Base-by-base conservation (phyloP, 306 rosid species). In the Begonia peltatifolia region DNA sequence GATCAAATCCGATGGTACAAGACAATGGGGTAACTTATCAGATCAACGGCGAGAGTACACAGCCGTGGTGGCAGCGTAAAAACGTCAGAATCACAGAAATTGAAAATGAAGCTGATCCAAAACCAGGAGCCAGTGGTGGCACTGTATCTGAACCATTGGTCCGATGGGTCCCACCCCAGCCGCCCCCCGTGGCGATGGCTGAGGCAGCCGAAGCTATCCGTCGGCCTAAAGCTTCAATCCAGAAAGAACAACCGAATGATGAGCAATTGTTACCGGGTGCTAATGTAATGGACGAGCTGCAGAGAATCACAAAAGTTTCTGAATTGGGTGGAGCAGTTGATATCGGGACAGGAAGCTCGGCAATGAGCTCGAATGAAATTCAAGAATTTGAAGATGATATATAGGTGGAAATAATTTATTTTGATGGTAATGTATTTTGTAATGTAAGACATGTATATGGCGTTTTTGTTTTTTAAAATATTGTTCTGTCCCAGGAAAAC, bases 101-200 rank as follows among this genome's bases (percentile, higher is more conserved):
- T 60, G 87, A 76, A 47, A 65, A 63, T 46, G 87, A 69, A 64
- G 59, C 55, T 61, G 87, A 68, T 42, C 52, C 54, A 54, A 83
- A 68, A 60, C 73, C 53, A 42, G 72, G 67, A 46, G 56, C 78
- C 25, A 50, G 57, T 52, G 62, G 62, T 41, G 58, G 64, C 61
- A 54, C 79, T 50, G 5, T n/a, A 41, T 43, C 48, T 64, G 82
- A 75, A 50, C 79, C 84, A 2, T 43, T 66, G 50, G 69, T 61
- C 54, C 93, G 86, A 9, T 88, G 97, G 97, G 95, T 79, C 63
- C 96, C 94, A 57, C 96, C 96, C 54, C 90, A 69, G 76, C 88
- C 88, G 41, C 94, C 96, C 36, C 87, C 94, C 0, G 71, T 87
- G 46, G 84, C 68, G 14, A 83, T 87, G 88, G 51, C 93, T 0